These are phyloP conservation scores for Apiospora phragmitis DNA, from an alignment of 2,329 filamentous ascomycete species.

Conservation along the genomic window DNA sequence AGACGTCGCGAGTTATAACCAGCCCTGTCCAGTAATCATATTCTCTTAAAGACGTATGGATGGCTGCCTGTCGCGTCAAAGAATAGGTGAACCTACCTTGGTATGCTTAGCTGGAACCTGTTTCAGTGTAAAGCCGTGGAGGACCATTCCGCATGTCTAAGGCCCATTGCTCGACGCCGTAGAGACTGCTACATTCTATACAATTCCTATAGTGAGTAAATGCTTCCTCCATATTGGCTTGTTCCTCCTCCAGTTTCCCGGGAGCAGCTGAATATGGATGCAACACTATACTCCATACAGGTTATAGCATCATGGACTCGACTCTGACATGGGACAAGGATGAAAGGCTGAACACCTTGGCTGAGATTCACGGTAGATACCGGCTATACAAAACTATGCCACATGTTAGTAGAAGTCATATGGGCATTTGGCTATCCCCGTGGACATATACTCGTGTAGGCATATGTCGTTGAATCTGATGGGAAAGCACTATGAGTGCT, in stretches of 20 bases:
- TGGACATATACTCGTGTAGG: not conserved
- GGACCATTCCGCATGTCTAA: no score
- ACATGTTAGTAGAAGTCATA: not conserved
- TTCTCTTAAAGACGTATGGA: no score
- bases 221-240: not conserved
- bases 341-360: no score
- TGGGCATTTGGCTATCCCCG: not conserved
- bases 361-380: not conserved
- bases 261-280: not conserved
- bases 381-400: not conserved
- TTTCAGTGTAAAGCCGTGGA: no score
- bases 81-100: no score
- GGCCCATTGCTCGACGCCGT: not conserved
- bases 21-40: no score
- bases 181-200: not conserved
- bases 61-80: no score
- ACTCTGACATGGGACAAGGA: not conserved
- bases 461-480: not conserved
- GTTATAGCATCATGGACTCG: not conserved
- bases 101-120: no score
- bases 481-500: not conserved
- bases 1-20: no score
- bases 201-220: not conserved
- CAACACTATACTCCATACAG: not conserved
- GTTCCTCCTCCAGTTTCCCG: not conserved